A percentile compares a stretch with the other conserved stretches of the same genome.
Conservation (phyloP, 257 asterid species). For the Rehmannia glutinosa region DNA sequence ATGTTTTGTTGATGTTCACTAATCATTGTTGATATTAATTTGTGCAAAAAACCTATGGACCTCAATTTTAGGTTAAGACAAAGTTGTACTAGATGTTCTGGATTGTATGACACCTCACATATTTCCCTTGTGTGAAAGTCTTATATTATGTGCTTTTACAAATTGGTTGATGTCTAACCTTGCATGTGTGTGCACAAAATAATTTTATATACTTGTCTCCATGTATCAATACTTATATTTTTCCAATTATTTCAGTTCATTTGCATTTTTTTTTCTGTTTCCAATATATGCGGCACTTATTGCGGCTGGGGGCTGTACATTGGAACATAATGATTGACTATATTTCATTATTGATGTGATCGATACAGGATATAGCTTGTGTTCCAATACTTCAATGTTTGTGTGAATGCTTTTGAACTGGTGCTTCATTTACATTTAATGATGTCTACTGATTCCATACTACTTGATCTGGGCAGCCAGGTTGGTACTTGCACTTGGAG, state of each 20-base stretch:
- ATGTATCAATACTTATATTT: neutral
- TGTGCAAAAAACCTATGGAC: neutral
- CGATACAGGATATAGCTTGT: neutral
- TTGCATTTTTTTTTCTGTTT: neutral
- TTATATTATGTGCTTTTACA: neutral
- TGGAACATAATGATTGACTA: conserved; percentile 1
- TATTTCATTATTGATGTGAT: neutral
- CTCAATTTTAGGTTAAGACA: neutral
- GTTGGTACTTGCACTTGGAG: conserved; percentile 98
- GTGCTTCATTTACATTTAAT: conserved; percentile 18
- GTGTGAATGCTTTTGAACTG: conserved; percentile 6
- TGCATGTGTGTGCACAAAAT: neutral
- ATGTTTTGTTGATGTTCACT: neutral
- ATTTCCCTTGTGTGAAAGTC: neutral
- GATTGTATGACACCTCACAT: neutral
- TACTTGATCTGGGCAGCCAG: conserved; percentile 74
- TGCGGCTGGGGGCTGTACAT: neutral
- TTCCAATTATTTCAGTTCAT: neutral
- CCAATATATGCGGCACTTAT: neutral
- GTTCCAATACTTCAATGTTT: conserved; percentile 1
- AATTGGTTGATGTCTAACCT: neutral
- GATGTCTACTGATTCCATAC: conserved; percentile 28
- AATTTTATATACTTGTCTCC: neutral
- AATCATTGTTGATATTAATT: neutral
- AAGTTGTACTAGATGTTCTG: neutral